phyloP scores from a whole-genome alignment of 441 rosid genomes.

The Melastoma candidum region DNA sequence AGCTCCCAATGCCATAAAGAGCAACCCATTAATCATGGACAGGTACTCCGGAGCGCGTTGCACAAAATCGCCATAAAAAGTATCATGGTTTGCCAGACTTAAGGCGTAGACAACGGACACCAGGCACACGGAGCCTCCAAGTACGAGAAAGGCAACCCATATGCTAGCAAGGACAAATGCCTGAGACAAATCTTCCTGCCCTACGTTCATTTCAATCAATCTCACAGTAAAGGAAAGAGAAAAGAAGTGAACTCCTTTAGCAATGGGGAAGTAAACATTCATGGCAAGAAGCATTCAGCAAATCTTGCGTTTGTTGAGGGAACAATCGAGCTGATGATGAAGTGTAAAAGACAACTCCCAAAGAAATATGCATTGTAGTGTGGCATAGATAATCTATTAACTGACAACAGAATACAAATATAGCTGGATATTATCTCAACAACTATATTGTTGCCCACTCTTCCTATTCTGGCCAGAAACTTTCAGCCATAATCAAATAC shows the following conservation, averaged over 20 bases:
- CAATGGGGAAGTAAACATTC: not conserved
- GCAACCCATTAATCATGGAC: slow-evolving; percentile 43
- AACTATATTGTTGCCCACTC: too few species aligned
- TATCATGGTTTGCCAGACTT: slow-evolving; percentile 47
- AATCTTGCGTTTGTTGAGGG: too few species aligned
- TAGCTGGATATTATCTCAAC: too few species aligned
- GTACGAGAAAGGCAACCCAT: slow-evolving; percentile 65
- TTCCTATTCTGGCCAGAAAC: too few species aligned
- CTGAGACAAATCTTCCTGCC: slow-evolving; percentile 97
- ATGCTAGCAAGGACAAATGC: slow-evolving; percentile 67
- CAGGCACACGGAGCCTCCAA: slow-evolving; percentile 52
- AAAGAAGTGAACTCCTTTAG: not conserved
- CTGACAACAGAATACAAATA: too few species aligned
- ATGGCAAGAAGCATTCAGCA: too few species aligned
- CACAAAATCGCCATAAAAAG: slow-evolving; percentile 31
- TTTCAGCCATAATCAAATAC: too few species aligned
- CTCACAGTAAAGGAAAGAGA: slow-evolving; percentile 26
- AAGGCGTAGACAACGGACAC: slow-evolving; percentile 51
- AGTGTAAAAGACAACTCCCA: too few species aligned
- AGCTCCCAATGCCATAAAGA: slow-evolving; percentile 53
- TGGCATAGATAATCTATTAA: too few species aligned
- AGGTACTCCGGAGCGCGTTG: slow-evolving; percentile 39
- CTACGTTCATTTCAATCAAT: slow-evolving; percentile 72
- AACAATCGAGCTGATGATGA: too few species aligned
- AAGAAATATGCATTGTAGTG: too few species aligned